A percentile compares a stretch with the other conserved stretches of the same genome.
phyloP scores from a whole-genome alignment of 257 asterid species.

The Forsythia viridissima region DNA sequence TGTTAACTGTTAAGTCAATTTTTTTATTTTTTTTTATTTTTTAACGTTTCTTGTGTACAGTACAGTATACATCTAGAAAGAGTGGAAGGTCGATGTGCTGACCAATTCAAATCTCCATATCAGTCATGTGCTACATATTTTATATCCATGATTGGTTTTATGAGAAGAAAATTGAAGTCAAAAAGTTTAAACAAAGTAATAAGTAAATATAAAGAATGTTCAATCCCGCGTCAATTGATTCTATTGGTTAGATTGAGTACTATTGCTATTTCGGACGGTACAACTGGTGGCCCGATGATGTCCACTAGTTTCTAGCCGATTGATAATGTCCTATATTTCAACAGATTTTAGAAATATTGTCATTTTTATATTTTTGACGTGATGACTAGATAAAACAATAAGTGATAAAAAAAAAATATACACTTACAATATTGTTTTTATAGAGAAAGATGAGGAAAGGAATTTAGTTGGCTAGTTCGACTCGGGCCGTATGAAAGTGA shows the following conservation, averaged over 20 bases:
- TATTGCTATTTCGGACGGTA: neutral
- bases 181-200: neutral
- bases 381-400: no score
- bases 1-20: no score
- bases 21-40: no score
- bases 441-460: neutral
- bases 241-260: neutral
- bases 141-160: conserved; percentile 20
- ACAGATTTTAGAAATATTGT: neutral
- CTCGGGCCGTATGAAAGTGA: no score
- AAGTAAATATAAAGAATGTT: neutral
- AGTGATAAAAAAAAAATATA: no score
- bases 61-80: neutral
- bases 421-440: no score
- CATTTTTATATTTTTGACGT: neutral
- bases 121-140: neutral
- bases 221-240: conserved; percentile 3
- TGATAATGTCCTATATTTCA: no score
- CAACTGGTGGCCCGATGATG: neutral
- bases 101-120: conserved; percentile 36
- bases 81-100: conserved; percentile 14
- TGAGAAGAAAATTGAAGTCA: neutral
- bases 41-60: no score
- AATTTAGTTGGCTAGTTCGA: neutral
- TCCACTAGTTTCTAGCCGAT: neutral